phyloP scores from a whole-genome alignment of 768 basidiomycete species.

The Phylloporus sp. region DNA sequence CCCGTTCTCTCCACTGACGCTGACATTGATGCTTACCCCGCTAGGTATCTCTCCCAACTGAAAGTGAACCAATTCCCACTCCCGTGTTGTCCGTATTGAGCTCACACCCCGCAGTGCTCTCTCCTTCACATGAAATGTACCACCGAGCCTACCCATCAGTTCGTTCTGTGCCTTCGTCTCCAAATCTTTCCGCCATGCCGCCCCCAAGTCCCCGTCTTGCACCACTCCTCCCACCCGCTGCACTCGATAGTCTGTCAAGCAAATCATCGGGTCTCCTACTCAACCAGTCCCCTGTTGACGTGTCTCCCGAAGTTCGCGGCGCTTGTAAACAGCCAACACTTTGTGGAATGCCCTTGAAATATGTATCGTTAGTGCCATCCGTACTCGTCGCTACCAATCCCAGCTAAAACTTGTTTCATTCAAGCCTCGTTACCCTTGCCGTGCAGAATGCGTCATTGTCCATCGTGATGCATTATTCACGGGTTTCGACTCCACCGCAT shows the following conservation, averaged over 20 bases:
- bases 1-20: background rate
- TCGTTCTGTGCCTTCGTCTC: slow-evolving; percentile 50
- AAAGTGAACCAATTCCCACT: slow-evolving; percentile 20
- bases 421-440: slow-evolving; percentile 77
- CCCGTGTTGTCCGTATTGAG: slow-evolving; percentile 13
- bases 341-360: slow-evolving; percentile 75
- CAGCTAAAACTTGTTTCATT: slow-evolving; percentile 1
- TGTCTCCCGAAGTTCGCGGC: slow-evolving; percentile 27
- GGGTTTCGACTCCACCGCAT: slow-evolving; percentile 74
- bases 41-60: background rate
- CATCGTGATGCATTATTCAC: slow-evolving; percentile 99
- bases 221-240: slow-evolving; percentile 49
- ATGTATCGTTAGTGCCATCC: slow-evolving; percentile 60
- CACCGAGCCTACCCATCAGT: slow-evolving; percentile 55
- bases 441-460: slow-evolving; percentile 95
- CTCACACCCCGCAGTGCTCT: slow-evolving; percentile 25
- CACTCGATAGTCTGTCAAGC: slow-evolving; percentile 39
- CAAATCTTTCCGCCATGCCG: slow-evolving; percentile 17
- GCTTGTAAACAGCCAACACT: slow-evolving; percentile 44
- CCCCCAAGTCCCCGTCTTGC: slow-evolving; percentile 41
- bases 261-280: slow-evolving; percentile 36
- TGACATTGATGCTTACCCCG: background rate
- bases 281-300: slow-evolving; percentile 33
- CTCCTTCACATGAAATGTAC: slow-evolving; percentile 51
- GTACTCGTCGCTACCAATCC: background rate